Evolutionary conservation across 2,329 filamentous ascomycete species (phyloP), one percentile per base, ranked within the genome.

Genomic region (Cordyceps militaris): DNA sequence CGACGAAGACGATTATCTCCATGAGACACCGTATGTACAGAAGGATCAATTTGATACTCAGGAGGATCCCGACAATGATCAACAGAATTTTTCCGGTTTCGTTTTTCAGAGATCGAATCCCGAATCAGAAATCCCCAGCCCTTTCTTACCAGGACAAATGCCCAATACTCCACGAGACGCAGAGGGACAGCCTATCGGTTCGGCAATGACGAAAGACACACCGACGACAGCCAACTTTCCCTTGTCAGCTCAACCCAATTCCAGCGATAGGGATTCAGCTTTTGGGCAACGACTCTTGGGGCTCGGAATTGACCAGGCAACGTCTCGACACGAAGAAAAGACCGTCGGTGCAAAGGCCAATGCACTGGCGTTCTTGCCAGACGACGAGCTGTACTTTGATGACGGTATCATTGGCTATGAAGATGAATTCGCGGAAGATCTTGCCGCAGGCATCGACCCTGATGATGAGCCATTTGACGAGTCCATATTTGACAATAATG

Each of bases 321-420:
- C 49, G 38, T 10, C 43, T 38, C 6, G 23, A 28, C 24, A 42
- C 40, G 26, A 49, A 13, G 7, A 42, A n/a, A 42, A 10, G 10
- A 21, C 21, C 3, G 13, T 21, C 14, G 46, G 28, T 3, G n/a
- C 30, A 6, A 13, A 9, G 7, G 9, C 36, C 9, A 52, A 34
- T 19, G 4, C 8, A 10, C 26, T 34, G 14, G 40, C 28, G 13
- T 16, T 26, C 6, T 26, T 51, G 21, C 28, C 21, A 52, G 34
- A 19, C 34, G 84, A 87, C 62, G 86, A 89, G 61, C 73, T 89
- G 30, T 89, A 89, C 67, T 90, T 86, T 65, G 84, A 88, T 61
- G 84, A 84, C 65, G 85, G 84, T 2, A 70, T 83, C 63, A 76
- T 79, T 14, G 78, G 58, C 70, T 82, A 65, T 56, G 73, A 76